Evolutionary conservation across 345 rosid genomes (phyloP), one percentile per base, ranked within the genome.

Genomic region (Lepidium africanum): DNA sequence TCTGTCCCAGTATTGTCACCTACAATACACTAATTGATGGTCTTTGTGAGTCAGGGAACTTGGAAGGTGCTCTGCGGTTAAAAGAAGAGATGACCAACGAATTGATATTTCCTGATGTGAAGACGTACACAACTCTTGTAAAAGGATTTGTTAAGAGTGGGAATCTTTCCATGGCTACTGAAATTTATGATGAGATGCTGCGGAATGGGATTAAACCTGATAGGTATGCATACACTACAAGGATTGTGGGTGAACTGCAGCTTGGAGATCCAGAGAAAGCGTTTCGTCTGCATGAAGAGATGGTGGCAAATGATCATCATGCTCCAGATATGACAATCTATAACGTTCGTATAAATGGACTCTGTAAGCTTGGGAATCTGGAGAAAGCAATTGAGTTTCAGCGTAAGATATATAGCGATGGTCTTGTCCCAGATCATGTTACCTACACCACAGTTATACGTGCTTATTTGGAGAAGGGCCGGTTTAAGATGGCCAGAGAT

Each of bases 21-120:
- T 89, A 82, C 69, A 89, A 87, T 73, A 82, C 83, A 59, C 83
- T 87, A 51, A 78, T 89, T 9, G 77, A 87, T 70, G 89, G 93
- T 63, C 74, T 85, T 73, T 87, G 93, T 79, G 76, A 85, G 81
- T 33, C 71, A 19, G 86, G 89, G 60, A 66, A 83, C 70, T 41
- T 87, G 51, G 82, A 71, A 63, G 62, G 55, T 76, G 91, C 91
- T 42, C 79, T 23, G 65, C 73, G 64, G 77, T 83, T 89, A 45
- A 87, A 89, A 81, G 83, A 81, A 61, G 85, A 70, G 51, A 89
- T 89, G 93, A 73, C 59, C 59, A 70, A 42, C 62, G 72, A 59
- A 51, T 80, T 80, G 48, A 73, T 83, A 37, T 43, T n/a, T 73
- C 91, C 96, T 53, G 89, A 87, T 67, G 83, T 84, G 45, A 36